Base-by-base conservation (phyloP, 805 yeast genomes). In the Starmerella riodocensis region DNA sequence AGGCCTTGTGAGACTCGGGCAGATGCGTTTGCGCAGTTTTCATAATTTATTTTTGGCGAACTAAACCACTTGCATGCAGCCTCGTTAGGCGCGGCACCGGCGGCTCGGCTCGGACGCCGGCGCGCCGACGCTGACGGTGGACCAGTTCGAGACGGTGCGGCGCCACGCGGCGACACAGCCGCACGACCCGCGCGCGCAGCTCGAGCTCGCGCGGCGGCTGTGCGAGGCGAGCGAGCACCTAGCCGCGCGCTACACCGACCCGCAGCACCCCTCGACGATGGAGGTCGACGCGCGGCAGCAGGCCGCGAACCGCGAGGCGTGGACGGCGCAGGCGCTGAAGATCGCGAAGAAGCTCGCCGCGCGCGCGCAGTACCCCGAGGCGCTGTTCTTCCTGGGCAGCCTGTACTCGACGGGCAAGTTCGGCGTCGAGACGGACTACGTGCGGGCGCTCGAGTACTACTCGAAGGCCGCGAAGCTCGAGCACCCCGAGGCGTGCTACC, bases 401-500 rank as follows among this genome's bases (percentile, higher is more conserved):
- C 60, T 76, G 26, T 79, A 74, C 46, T 63, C 70, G 23, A 63
- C 67, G 16, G 71, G 71, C 34, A 61, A 61, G 12, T 57, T 65
- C 39, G 66, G 74, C 8, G 61, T 74, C 13, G 73, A 69, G 14
- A 62, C 66, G 41, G 76, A 78, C 58, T 74, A 72, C 49, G 64
- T 56, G 29, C 70, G 70, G 49, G 85, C 86, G 3, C 74, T 71
- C 50, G 73, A 71, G 43, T 62, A 66, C 36, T 80, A 78, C 55
- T 49, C 58, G 23, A 71, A 69, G 42, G 78, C 84, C 1, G 78
- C 83, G 5, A 61, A 62, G 34, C 65, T 65, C 30, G 67, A 70
- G 17, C 76, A 76, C 50, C 65, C 74, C 0, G 70, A 70, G 39
- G 78, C 81, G 8, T 67, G 76, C 42, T 80, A 76, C 59, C 61